Evolutionary conservation across 345 rosid species (phyloP), one percentile per base, ranked within the genome.

Genomic region (Rhizophora mangle): DNA sequence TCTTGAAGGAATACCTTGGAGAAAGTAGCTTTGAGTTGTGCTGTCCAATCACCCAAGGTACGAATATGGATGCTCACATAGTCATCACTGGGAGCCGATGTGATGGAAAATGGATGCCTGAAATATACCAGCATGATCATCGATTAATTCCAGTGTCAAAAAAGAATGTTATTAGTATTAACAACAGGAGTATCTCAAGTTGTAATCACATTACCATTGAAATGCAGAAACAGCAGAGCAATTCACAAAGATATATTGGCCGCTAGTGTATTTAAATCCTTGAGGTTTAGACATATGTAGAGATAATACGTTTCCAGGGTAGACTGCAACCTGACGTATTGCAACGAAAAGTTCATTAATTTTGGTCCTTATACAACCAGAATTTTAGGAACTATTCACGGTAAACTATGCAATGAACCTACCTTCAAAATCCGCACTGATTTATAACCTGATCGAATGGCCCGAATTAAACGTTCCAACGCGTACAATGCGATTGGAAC

Each of bases 221-320:
- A 92, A 82, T 39, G 85, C 87, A n/a, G 98, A 90, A 65, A 92
- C 91, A 2, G 73, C 87, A 2, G 95, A 65, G 57, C 96, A 92
- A 36, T 92, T 87, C 1, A 90, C 87, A 75, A 88, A 90, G 29
- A 92, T 85, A 62, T 92, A 92, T 75, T 92, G 96, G 24, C 98
- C 98, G 64, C 93, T 92, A 6, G 84, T 87, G 84, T 90, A 90
- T 37, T 74, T 83, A 70, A 87, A 88, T 71, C 96, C 95, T 68
- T 83, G 91, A 51, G 98, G 95, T 49, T 87, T 92, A 7, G 94
- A 83, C 96, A 87, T 88, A 69, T 83, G 84, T 59, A 90, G 72
- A 6, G 90, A 74, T 64, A 92, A 76, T 29, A 88, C 98, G 66
- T 89, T 92, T 81, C 92, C 98, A 26, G 93, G 93, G 69, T 90